Evolutionary conservation across 2,329 filamentous ascomycete genomes (phyloP).

Genomic region (Alternaria triticimaculans): DNA sequence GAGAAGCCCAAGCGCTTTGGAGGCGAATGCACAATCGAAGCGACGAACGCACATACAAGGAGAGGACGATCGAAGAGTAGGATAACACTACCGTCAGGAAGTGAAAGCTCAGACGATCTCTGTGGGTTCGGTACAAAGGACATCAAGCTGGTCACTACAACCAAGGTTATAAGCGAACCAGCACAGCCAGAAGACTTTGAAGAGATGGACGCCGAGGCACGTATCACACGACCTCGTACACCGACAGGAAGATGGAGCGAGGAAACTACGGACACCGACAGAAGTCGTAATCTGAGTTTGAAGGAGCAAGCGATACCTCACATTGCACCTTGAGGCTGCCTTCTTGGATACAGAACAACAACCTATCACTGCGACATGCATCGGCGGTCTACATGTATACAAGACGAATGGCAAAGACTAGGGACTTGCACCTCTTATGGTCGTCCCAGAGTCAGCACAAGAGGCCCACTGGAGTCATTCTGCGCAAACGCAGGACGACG

Average conservation of each 20-base stretch:
- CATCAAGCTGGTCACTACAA: constrained; percentile 47
- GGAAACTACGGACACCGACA: constrained; percentile 23
- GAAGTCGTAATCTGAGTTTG: constrained; percentile 21
- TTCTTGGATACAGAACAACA: not conserved
- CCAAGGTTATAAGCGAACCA: constrained; percentile 41
- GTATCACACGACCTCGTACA: constrained; percentile 32
- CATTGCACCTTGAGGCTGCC: constrained; percentile 7
- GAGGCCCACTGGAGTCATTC: too few relatives aligned
- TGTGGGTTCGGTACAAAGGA: constrained; percentile 30
- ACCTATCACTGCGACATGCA: not conserved
- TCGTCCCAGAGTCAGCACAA: too few relatives aligned
- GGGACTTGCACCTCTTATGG: not conserved
- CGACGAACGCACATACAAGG: constrained; percentile 12
- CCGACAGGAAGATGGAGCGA: constrained; percentile 44
- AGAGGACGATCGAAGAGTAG: constrained; percentile 19
- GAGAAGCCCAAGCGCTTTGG: constrained; percentile 49
- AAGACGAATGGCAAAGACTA: not conserved
- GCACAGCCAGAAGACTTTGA: constrained; percentile 42
- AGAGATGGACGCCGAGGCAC: constrained; percentile 38
- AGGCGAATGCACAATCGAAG: constrained; percentile 55
- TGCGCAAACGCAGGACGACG: not conserved
- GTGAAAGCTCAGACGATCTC: constrained; percentile 38
- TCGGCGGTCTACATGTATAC: not conserved
- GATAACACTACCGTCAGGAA: constrained; percentile 24
- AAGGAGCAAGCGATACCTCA: constrained; percentile 11